Base-by-base conservation (phyloP, 2,329 filamentous ascomycete genomes). In the Ilyonectria mors-panacis region DNA sequence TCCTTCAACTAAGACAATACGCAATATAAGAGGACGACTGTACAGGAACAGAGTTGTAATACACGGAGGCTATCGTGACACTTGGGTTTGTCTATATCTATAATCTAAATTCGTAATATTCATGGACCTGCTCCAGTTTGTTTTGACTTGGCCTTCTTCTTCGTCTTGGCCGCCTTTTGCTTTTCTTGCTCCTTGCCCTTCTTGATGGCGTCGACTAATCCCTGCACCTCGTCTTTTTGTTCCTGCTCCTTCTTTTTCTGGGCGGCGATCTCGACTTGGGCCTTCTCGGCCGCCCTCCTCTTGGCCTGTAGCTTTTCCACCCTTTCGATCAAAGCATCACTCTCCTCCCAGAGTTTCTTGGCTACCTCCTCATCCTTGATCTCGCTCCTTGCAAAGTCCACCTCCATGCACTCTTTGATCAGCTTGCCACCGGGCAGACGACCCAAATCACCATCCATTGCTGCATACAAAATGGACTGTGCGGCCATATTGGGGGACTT, bases 311-410 rank as follows among this genome's bases (percentile, higher is more conserved):
- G 91, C 56, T 89, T 82, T 9, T 81, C 81, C 0, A 94, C 94
- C 26, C 91, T 89, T 77, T 97, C 92, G 63, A 98, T 91, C 70
- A 97, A 88, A 77, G 89, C 90, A 76, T 97, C 95, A 77, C 93
- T 97, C 65, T 93, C 91, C 77, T 97, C 89, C 95, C 95, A 99
- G 17, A 99, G 84, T 78, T 91, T 89, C 86, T 97, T 94, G 65
- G 94, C 94, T 33, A 93, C 82, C 21, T 87, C 88, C 70, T 97
- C 94, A 77, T 97, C 93, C 70, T 87, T 87, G 50, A 98, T 86
- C 75, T 98, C 95, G 28, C 83, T 85, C 59, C 93, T 86, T 28
- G 91, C 87, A 79, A 90, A 92, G 69, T 92, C 88, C 19, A 95
- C 86, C 76, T 94, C 89, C 73, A 89, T 90, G 78, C 95, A 98